Conservation (phyloP, 2,329 filamentous ascomycete genomes). For the Aspergillus amoenus region DNA sequence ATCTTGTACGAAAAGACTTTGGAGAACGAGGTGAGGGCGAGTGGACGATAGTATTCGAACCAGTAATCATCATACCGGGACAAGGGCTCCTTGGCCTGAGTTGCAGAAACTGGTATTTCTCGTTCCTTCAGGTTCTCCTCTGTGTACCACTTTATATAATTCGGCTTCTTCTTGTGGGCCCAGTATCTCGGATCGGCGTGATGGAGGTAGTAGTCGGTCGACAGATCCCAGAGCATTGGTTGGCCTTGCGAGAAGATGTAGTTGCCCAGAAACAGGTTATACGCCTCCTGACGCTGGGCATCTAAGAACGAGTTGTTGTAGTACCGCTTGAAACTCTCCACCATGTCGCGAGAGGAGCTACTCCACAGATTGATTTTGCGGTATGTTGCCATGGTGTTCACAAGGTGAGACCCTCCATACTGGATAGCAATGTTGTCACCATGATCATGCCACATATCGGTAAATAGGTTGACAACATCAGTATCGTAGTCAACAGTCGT, state of each 20-base stretch:
- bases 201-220: slow-evolving; percentile 94
- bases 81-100: slow-evolving; percentile 31
- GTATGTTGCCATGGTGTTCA: slow-evolving; percentile 99
- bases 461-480: slow-evolving; percentile 93
- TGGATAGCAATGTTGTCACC: slow-evolving; percentile 97
- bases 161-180: slow-evolving; percentile 60
- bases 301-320: slow-evolving; percentile 99
- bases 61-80: slow-evolving; percentile 87
- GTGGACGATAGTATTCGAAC: slow-evolving; percentile 92
- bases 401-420: slow-evolving; percentile 93
- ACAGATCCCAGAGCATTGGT: slow-evolving; percentile 94
- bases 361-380: slow-evolving; percentile 99
- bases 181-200: slow-evolving; percentile 78
- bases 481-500: slow-evolving; percentile 87
- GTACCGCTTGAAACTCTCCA: slow-evolving; percentile 97
- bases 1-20: slow-evolving; percentile 94
- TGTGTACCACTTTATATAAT: slow-evolving; percentile 90
- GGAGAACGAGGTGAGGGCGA: slow-evolving; percentile 80
- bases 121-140: slow-evolving; percentile 67
- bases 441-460: slow-evolving; percentile 97
- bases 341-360: slow-evolving; percentile 95
- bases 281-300: slow-evolving; percentile 95
- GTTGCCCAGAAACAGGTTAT: slow-evolving; percentile 95
- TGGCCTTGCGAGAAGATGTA: slow-evolving; percentile 85
- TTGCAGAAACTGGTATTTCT: slow-evolving; percentile 51